Evolutionary conservation across 495 filamentous ascomycete genomes (phyloP).

Genomic region (Penicillium daleae): DNA sequence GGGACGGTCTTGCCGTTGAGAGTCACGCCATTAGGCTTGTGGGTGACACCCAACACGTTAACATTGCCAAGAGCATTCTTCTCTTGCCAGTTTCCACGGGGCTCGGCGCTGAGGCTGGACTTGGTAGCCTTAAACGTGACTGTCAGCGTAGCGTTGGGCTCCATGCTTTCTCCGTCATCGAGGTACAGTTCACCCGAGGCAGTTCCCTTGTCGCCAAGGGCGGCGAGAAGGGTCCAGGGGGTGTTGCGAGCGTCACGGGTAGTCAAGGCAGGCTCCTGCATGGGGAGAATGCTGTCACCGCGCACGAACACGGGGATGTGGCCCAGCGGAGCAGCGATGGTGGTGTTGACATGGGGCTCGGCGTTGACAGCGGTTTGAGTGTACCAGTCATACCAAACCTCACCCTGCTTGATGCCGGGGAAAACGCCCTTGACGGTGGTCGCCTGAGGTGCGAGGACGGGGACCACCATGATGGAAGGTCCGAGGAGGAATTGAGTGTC

Average conservation of each 20-base stretch:
- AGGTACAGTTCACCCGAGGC: conserved; percentile 74
- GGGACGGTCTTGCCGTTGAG: conserved; percentile 54
- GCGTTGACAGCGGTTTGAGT: conserved; percentile 57
- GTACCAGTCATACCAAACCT: conserved; percentile 88
- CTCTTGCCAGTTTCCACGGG: conserved; percentile 61
- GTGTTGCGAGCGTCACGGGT: conserved; percentile 66
- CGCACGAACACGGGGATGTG: conserved; percentile 80
- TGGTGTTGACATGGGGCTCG: conserved; percentile 65
- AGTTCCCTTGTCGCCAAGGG: conserved; percentile 56
- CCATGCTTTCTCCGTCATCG: conserved; percentile 80
- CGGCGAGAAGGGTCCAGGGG: conserved; percentile 71
- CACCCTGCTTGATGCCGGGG: conserved; percentile 65
- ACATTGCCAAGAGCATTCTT: conserved; percentile 65
- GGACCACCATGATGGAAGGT: conserved; percentile 68
- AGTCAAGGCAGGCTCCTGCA: conserved; percentile 73
- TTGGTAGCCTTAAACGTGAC: conserved; percentile 59
- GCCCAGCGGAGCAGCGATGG: conserved; percentile 72
- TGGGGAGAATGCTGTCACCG: conserved; percentile 69
- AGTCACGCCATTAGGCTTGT: conserved; percentile 46
- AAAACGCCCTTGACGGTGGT: conserved; percentile 74
- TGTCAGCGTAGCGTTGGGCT: conserved; percentile 57
- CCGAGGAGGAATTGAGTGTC: conserved; percentile 83
- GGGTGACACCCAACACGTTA: conserved; percentile 65
- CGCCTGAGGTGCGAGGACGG: conserved; percentile 70
- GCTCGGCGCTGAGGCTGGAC: conserved; percentile 49